These are phyloP conservation scores for Trichoderma aggressivum DNA, from an alignment of 2,329 filamentous ascomycete species.

Conservation along the genomic window DNA sequence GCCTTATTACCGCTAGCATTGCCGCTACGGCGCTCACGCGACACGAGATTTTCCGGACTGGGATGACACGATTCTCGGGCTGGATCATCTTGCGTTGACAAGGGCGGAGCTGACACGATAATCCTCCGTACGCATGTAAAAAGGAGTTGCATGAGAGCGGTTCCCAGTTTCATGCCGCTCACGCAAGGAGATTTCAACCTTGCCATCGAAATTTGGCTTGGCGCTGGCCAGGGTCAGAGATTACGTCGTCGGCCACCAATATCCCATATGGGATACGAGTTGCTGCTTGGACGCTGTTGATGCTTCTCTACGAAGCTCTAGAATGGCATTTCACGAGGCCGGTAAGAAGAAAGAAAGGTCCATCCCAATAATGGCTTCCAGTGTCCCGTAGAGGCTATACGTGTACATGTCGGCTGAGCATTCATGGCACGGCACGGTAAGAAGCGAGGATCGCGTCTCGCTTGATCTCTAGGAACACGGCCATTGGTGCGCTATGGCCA, in stretches of 20 bases:
- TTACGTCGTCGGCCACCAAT: not conserved
- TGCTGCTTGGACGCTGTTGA: not conserved
- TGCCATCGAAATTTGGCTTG: not conserved
- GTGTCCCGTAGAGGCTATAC: not conserved
- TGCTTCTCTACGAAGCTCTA: not conserved
- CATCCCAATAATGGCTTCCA: not conserved
- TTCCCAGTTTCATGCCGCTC: not conserved
- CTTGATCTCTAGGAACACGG: not conserved
- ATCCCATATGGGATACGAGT: not conserved
- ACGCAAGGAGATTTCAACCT: not conserved
- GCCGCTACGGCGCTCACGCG: constrained; percentile 6
- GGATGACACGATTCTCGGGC: not conserved
- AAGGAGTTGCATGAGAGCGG: not conserved
- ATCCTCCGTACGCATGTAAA: not conserved
- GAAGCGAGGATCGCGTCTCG: not conserved
- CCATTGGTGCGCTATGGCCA: not conserved
- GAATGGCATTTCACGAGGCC: not conserved
- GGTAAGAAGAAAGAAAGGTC: not conserved
- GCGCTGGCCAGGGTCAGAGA: not conserved
- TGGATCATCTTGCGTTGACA: not conserved
- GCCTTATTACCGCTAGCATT: not conserved
- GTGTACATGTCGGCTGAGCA: not conserved
- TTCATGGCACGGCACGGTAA: not conserved
- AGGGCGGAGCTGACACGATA: not conserved
- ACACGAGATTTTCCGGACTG: not conserved